Evolutionary conservation across 2,329 filamentous ascomycete genomes (phyloP).

Genomic region (Cladophialophora immunda): DNA sequence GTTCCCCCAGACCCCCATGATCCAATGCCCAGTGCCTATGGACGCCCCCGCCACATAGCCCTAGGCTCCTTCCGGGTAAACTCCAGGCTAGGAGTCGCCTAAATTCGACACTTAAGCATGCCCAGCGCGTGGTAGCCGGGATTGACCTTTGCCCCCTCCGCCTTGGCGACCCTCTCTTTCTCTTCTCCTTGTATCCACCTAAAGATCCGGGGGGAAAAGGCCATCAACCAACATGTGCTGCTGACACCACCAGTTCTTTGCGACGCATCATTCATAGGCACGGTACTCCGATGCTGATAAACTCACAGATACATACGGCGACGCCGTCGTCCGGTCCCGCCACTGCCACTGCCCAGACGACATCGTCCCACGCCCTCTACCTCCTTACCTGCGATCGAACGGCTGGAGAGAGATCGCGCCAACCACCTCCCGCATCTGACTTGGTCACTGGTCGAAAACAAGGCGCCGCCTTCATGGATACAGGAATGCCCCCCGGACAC

Average conservation of each 20-base stretch:
- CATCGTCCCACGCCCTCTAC: neutral
- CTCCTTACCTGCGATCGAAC: neutral
- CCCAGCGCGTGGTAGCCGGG: slow-evolving; percentile 5
- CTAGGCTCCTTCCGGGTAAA: slow-evolving; percentile 2
- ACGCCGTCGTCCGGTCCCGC: neutral
- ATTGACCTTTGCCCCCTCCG: slow-evolving; percentile 8
- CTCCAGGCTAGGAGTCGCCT: slow-evolving; percentile 6
- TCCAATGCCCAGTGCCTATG: neutral
- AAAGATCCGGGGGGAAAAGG: neutral
- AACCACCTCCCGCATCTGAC: slow-evolving; percentile 2
- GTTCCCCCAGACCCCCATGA: neutral
- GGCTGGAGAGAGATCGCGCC: neutral
- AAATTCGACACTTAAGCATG: neutral
- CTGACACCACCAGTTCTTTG: neutral
- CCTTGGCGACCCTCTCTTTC: slow-evolving; percentile 2
- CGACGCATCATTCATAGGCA: neutral
- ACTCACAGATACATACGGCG: neutral
- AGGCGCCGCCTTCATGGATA: neutral
- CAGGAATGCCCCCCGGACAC: neutral
- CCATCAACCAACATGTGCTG: neutral
- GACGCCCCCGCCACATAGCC: neutral
- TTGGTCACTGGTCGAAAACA: neutral
- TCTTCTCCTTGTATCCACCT: slow-evolving; percentile 2
- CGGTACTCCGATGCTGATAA: neutral
- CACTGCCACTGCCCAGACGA: neutral